Evolutionary conservation across 108 stramenopile species (phyloP).

Genomic region (Nitzschia sp.): DNA sequence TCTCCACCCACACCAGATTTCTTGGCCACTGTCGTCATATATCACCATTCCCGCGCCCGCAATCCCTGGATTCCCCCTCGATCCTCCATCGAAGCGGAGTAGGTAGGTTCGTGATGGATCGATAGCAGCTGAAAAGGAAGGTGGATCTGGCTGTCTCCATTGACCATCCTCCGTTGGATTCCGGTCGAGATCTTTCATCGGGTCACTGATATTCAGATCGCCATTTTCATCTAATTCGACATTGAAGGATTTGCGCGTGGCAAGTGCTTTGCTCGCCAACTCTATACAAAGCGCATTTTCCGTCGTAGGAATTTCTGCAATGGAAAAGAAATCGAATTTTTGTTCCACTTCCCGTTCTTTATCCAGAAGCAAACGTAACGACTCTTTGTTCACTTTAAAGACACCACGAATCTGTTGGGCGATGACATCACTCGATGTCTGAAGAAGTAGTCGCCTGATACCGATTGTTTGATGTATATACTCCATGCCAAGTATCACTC

Average conservation of each 20-base stretch:
- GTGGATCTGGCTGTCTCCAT: slow-evolving; percentile 14
- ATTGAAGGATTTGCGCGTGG: slow-evolving; percentile 24
- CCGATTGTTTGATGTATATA: slow-evolving; percentile 41
- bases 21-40: slow-evolving; percentile 42
- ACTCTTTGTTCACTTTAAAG: slow-evolving; percentile 41
- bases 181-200: neutral
- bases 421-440: slow-evolving; percentile 51
- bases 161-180: slow-evolving; percentile 14
- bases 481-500: slow-evolving; percentile 28
- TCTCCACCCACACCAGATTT: slow-evolving; percentile 57
- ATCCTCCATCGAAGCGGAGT: slow-evolving; percentile 81
- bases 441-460: slow-evolving; percentile 36
- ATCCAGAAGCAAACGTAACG: neutral
- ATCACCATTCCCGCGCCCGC: slow-evolving; percentile 78
- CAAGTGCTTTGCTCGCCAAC: slow-evolving; percentile 24
- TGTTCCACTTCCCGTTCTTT: neutral
- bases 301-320: neutral
- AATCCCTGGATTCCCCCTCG: slow-evolving; percentile 65
- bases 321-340: slow-evolving; percentile 6
- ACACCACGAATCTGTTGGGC: slow-evolving; percentile 51
- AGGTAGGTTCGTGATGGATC: slow-evolving; percentile 51
- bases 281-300: neutral
- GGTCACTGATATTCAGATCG: slow-evolving; percentile 16
- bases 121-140: slow-evolving; percentile 14
- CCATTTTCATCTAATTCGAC: neutral